These are phyloP conservation scores for Xylaria sp. DNA, from an alignment of 2,329 filamentous ascomycete species.

Conservation along the genomic window DNA sequence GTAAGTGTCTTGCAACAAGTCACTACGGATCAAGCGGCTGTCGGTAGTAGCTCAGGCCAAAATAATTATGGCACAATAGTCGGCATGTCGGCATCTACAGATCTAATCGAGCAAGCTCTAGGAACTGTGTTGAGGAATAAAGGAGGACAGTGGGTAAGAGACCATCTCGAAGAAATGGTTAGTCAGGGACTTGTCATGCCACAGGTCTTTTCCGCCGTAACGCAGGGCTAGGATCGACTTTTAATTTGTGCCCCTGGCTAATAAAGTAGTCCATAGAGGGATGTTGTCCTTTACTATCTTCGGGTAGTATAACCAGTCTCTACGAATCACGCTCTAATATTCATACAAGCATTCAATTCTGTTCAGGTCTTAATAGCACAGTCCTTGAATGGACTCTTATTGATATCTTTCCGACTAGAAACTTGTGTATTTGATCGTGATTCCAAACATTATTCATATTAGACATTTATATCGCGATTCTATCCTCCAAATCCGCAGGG, in stretches of 20 bases:
- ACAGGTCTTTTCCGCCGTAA: conserved; percentile 28
- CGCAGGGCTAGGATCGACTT: neutral
- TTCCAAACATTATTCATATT: conserved; percentile 24
- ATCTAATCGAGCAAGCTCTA: conserved; percentile 25
- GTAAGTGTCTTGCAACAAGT: conserved; percentile 33
- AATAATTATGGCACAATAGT: conserved; percentile 5
- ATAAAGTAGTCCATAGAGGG: neutral
- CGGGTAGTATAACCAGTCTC: neutral
- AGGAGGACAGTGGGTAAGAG: conserved; percentile 29
- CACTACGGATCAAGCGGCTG: conserved; percentile 5
- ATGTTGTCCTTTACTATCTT: neutral
- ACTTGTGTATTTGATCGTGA: neutral
- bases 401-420: neutral
- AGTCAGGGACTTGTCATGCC: conserved; percentile 25
- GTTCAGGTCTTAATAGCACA: too few species aligned
- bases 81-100: conserved; percentile 9
- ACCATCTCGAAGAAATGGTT: conserved; percentile 33
- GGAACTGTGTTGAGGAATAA: conserved; percentile 2
- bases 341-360: neutral
- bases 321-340: too few species aligned
- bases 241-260: too few species aligned
- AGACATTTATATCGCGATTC: conserved; percentile 7
- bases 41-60: conserved; percentile 26
- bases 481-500: conserved; percentile 15
- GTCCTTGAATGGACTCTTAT: neutral